These are phyloP conservation scores for Thalassiosira delicatula DNA, from an alignment of 352 stramenopile species.

Conservation along the genomic window DNA sequence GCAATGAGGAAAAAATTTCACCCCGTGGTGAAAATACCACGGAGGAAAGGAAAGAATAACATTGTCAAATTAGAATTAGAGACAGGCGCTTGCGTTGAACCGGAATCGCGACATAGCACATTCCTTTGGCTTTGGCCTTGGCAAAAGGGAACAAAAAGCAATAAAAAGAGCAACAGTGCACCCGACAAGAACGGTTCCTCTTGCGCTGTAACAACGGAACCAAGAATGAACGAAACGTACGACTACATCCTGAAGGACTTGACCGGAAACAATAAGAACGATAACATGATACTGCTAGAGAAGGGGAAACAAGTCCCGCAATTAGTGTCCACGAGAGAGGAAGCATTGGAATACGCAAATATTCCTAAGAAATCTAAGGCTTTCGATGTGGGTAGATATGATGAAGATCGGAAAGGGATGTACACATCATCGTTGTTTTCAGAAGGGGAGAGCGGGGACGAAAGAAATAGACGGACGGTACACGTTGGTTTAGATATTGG, in stretches of 20 bases:
- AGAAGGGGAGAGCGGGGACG: too few species aligned
- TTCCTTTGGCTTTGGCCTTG: constrained; percentile 14
- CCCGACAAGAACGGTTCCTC: constrained; percentile 12
- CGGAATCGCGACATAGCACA: constrained; percentile 14
- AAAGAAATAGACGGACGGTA: constrained; percentile 66
- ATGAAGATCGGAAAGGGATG: constrained; percentile 80
- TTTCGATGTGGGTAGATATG: constrained; percentile 77
- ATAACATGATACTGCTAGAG: constrained; percentile 32
- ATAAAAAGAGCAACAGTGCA: too few species aligned
- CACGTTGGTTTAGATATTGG: constrained; percentile 84
- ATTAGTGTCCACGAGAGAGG: constrained; percentile 39
- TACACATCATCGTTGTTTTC: constrained; percentile 80
- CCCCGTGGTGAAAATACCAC: too few species aligned
- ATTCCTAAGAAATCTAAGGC: constrained; percentile 37
- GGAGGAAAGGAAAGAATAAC: too few species aligned
- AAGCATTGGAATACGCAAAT: constrained; percentile 46
- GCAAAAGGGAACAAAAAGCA: constrained; percentile 8
- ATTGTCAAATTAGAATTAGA: too few species aligned
- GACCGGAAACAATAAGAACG: constrained; percentile 40
- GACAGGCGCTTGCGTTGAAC: constrained; percentile 5
- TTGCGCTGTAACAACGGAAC: constrained; percentile 20
- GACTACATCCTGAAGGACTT: constrained; percentile 55
- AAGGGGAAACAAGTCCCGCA: constrained; percentile 43
- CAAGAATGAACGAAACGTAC: constrained; percentile 42
- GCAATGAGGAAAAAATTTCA: too few species aligned